Evolutionary conservation across 23 red algal species (phyloP), one percentile per base, ranked within the genome.

Genomic region (Chondrus crispus): DNA sequence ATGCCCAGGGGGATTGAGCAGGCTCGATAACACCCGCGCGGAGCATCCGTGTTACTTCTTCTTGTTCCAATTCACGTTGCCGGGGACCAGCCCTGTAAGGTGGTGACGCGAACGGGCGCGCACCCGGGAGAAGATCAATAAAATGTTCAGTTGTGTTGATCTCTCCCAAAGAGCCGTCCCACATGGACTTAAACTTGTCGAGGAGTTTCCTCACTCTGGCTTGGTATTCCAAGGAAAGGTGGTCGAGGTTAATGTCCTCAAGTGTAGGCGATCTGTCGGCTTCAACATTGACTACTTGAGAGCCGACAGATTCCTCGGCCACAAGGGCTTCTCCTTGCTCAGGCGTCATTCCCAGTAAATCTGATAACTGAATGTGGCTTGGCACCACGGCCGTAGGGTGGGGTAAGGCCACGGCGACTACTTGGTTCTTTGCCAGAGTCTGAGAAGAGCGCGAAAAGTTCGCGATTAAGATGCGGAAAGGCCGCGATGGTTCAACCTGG

Each of bases 41-140:
- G 8, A 83, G n/a, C 78, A 83, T 83, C 20, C 13, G 46, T 18
- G 5, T 29, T 7, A 83, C 52, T 52, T 83, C 50, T 83, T 83
- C 1, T 28, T 83, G 51, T 47, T 83, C 78, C 20, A 83, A 20
- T 20, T 83, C 47, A n/a, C 78, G 0, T 52, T 53, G 47, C 26
- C 45, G 32, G 20, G 78, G 78, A 1, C 78, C 78, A 18, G 78
- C 78, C 5, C 52, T 19, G 47, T 83, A 52, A 40, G 78, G 78
- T 38, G 33, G 78, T 45, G 46, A 62, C 37, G 41, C 41, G 29
- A 78, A 45, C 22, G 72, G 72, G 46, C 41, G 39, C 42, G 72
- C 72, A 37, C 72, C 72, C 39, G 46, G 72, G 42, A 78, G 26
- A 26, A 78, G 72, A 20, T 76, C 71, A 38, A 76, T 76, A 38